These are phyloP conservation scores for Parathielavia hyrcaniae DNA, from an alignment of 495 filamentous ascomycete genomes.

Conservation along the genomic window DNA sequence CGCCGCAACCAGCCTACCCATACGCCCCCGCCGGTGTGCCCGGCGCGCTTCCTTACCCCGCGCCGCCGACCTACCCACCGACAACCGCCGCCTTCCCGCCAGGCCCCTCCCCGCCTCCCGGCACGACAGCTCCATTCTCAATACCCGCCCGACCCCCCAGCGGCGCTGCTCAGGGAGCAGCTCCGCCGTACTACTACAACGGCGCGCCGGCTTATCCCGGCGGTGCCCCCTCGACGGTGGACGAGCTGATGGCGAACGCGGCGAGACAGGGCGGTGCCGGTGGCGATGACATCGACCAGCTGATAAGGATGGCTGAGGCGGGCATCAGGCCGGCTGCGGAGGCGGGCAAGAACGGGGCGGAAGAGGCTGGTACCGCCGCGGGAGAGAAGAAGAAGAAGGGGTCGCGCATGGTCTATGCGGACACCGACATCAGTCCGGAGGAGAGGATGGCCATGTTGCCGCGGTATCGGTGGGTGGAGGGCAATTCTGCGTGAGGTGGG, in stretches of 20 bases:
- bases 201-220: conserved; percentile 18
- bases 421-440: conserved; percentile 73
- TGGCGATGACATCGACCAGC: conserved; percentile 50
- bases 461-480: conserved; percentile 60
- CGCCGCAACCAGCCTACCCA: conserved; percentile 37
- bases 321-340: conserved; percentile 42
- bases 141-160: conserved; percentile 41
- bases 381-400: conserved; percentile 64
- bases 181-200: conserved; percentile 21
- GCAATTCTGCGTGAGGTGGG: conserved; percentile 19
- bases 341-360: conserved; percentile 26
- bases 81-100: conserved; percentile 29
- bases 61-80: conserved; percentile 34
- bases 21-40: conserved; percentile 24
- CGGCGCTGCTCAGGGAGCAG: conserved; percentile 13
- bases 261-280: conserved; percentile 31
- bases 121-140: conserved; percentile 27
- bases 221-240: conserved; percentile 47
- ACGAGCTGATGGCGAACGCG: conserved; percentile 56
- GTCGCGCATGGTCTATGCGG: conserved; percentile 67
- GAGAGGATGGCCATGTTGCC: conserved; percentile 77
- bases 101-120: conserved; percentile 22
- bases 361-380: conserved; percentile 34
- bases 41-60: conserved; percentile 30
- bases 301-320: conserved; percentile 53